These are phyloP conservation scores for Wickerhamiella siamensis DNA, from an alignment of 805 yeast genomes.

Conservation along the genomic window DNA sequence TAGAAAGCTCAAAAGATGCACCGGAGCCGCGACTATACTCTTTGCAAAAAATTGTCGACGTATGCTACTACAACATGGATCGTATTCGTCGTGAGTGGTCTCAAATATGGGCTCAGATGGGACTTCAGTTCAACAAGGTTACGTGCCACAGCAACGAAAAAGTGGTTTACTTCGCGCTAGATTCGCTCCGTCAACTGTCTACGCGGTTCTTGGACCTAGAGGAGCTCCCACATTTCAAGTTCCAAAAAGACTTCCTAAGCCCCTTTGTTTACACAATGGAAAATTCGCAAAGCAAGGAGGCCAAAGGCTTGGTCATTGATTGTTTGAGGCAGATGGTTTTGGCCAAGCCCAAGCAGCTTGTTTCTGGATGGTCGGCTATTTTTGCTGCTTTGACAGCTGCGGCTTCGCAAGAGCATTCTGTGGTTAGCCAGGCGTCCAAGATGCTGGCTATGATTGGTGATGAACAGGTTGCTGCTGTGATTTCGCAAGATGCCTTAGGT, in stretches of 20 bases:
- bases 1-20: slow-evolving; percentile 72
- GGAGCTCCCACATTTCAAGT: slow-evolving; percentile 87
- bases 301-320: slow-evolving; percentile 79
- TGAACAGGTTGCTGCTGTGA: slow-evolving; percentile 47
- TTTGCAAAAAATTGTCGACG: slow-evolving; percentile 89
- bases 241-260: slow-evolving; percentile 82
- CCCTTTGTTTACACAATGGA: slow-evolving; percentile 74
- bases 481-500: slow-evolving; percentile 50
- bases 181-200: slow-evolving; percentile 82
- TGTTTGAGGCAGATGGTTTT: slow-evolving; percentile 76
- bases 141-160: slow-evolving; percentile 66
- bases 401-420: slow-evolving; percentile 28
- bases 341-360: slow-evolving; percentile 57
- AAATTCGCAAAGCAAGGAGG: slow-evolving; percentile 52
- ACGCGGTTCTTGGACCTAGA: slow-evolving; percentile 87
- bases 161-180: slow-evolving; percentile 81
- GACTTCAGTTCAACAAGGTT: slow-evolving; percentile 70
- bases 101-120: slow-evolving; percentile 87
- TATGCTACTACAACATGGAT: slow-evolving; percentile 93
- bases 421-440: slow-evolving; percentile 51
- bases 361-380: slow-evolving; percentile 91
- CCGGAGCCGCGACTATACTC: slow-evolving; percentile 82
- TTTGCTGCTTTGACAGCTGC: slow-evolving; percentile 65
- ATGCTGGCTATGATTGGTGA: slow-evolving; percentile 47
- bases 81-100: slow-evolving; percentile 96